Percentiles rank a stretch among this genome's conserved stretches.
These are phyloP conservation scores for Phoenix roebelenii DNA, from an alignment of 176 grass and related monocot genomes.

Conservation along the genomic window DNA sequence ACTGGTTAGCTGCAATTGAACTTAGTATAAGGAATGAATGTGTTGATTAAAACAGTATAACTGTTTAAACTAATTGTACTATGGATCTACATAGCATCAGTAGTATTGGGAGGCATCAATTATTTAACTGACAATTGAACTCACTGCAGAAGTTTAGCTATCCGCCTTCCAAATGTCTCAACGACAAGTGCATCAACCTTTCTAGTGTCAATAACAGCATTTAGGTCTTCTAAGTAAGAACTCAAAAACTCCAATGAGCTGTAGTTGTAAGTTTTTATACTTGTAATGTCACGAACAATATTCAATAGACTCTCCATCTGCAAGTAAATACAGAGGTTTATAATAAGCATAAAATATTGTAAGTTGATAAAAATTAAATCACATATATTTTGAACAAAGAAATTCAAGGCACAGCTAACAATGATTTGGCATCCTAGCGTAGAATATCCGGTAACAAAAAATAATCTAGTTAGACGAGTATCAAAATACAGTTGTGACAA, in stretches of 20 bases:
- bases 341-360: too few relatives aligned
- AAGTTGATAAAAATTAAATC: too few relatives aligned
- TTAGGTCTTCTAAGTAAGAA: slow-evolving; percentile 76
- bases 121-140: slow-evolving; percentile 2
- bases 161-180: slow-evolving; percentile 79
- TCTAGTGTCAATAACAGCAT: slow-evolving; percentile 83
- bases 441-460: too few relatives aligned
- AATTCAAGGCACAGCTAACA: too few relatives aligned
- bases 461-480: too few relatives aligned
- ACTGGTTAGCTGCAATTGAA: not conserved
- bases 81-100: not conserved
- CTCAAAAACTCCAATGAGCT: slow-evolving; percentile 68
- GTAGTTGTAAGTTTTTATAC: slow-evolving; percentile 47
- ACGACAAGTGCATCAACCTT: slow-evolving; percentile 89
- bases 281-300: slow-evolving; percentile 49
- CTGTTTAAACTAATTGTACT: too few relatives aligned
- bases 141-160: slow-evolving; percentile 84
- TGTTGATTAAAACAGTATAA: too few relatives aligned
- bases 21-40: too few relatives aligned
- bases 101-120: not conserved
- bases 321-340: slow-evolving; percentile 8
- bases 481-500: too few relatives aligned
- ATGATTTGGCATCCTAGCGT: too few relatives aligned
- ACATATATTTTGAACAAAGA: too few relatives aligned
- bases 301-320: slow-evolving; percentile 57